Percentiles rank a stretch among this genome's conserved stretches.
phyloP scores from a whole-genome alignment of 2,329 filamentous ascomycete species.

The Penicillium sp. region DNA sequence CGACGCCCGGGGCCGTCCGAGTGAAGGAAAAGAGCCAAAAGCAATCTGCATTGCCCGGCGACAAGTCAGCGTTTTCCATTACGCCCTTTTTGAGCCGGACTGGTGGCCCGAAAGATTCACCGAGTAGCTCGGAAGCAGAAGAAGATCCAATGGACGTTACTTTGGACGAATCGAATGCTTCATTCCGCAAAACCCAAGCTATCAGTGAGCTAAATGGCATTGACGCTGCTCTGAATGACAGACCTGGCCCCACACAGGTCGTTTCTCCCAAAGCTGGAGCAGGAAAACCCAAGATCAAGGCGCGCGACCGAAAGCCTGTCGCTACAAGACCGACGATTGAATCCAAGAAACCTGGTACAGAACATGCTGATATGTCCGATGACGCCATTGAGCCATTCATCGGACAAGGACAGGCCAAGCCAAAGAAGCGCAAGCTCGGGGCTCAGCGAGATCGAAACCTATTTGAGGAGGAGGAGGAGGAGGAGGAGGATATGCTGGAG shows the following conservation, averaged over 20 bases:
- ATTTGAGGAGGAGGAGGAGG: conserved; percentile 71
- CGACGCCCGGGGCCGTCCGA: conserved; percentile 50
- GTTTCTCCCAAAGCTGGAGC: conserved; percentile 4
- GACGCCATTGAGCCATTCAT: conserved; percentile 19
- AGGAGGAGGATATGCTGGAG: conserved; percentile 37
- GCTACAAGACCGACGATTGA: background rate
- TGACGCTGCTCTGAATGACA: conserved; percentile 2
- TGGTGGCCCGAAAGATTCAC: conserved; percentile 51
- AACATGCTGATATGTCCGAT: conserved; percentile 17
- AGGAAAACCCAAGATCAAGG: conserved; percentile 4
- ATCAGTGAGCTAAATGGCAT: background rate
- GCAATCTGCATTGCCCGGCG: conserved; percentile 64
- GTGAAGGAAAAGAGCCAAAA: conserved; percentile 56
- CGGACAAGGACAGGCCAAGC: conserved; percentile 41
- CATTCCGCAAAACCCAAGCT: conserved; percentile 1
- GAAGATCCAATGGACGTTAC: conserved; percentile 22
- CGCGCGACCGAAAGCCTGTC: background rate
- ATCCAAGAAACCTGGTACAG: conserved; percentile 6
- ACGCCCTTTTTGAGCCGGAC: conserved; percentile 87
- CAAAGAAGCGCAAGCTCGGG: conserved; percentile 72
- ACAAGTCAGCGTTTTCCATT: conserved; percentile 91
- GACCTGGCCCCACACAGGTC: background rate
- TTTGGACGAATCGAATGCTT: conserved; percentile 7
- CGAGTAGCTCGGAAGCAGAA: conserved; percentile 28
- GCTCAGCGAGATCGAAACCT: conserved; percentile 61